A percentile compares a stretch with the other conserved stretches of the same genome.
phyloP scores from a whole-genome alignment of 192 early-diverging fungal species.

The Umbelopsis ramanniana region DNA sequence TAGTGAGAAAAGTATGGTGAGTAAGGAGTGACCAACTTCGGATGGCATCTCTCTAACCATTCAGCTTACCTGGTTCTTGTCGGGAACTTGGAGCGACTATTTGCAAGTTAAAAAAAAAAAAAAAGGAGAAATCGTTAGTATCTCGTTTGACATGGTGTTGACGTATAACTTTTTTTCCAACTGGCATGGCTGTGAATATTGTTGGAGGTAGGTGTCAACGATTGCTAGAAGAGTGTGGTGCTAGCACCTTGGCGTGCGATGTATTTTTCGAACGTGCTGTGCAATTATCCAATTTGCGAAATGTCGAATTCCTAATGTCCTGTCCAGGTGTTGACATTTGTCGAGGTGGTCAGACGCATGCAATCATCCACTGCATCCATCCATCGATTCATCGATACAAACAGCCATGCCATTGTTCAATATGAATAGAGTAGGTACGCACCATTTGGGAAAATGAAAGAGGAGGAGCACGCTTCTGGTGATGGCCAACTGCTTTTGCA shows the following conservation, averaged over 20 bases:
- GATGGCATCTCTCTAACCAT: background rate
- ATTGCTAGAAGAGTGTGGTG: background rate
- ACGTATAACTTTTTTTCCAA: background rate
- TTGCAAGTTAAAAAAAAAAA: background rate
- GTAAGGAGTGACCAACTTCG: background rate
- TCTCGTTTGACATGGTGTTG: background rate
- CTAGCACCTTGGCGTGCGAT: background rate
- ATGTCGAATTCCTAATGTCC: background rate
- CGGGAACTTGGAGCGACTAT: slow-evolving; percentile 87
- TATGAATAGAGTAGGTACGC: background rate
- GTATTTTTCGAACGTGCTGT: background rate
- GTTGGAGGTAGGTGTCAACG: no score
- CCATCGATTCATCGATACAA: slow-evolving; percentile 15
- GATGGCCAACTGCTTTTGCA: slow-evolving; percentile 1
- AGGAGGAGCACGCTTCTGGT: background rate
- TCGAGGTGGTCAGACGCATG: background rate
- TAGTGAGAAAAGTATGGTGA: background rate
- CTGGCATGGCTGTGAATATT: no score
- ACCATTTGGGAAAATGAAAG: slow-evolving; percentile 22
- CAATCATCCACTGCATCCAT: background rate
- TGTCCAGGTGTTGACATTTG: background rate
- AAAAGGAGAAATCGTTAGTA: background rate
- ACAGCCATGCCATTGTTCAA: background rate
- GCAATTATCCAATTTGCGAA: background rate
- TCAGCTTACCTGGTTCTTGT: slow-evolving; percentile 68